A percentile compares a stretch with the other conserved stretches of the same genome.
These are phyloP conservation scores for Crithidia fasciculata DNA, from an alignment of 208 protist species.

Conservation along the genomic window DNA sequence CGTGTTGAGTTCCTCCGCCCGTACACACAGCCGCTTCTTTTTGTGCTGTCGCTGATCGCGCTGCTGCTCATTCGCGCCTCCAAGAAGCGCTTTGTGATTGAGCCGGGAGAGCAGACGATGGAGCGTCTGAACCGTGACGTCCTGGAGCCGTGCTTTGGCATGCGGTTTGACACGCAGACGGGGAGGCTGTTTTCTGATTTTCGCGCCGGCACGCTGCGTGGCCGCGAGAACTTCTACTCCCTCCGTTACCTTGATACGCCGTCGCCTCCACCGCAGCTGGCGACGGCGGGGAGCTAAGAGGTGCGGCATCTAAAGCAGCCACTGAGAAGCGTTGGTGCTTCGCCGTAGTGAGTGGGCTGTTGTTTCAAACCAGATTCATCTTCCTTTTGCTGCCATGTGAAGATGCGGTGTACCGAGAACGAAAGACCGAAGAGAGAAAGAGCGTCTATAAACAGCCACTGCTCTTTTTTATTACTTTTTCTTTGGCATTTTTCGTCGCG, in stretches of 20 bases:
- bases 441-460: no score
- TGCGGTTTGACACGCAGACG: constrained; percentile 69
- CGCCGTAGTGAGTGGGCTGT: no score
- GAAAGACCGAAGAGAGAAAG: no score
- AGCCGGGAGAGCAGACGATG: constrained; percentile 77
- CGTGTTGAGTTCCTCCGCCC: constrained; percentile 33
- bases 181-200: constrained; percentile 79
- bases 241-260: constrained; percentile 46
- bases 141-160: constrained; percentile 82
- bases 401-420: no score
- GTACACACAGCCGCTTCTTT: constrained; percentile 32
- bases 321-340: no score
- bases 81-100: constrained; percentile 81
- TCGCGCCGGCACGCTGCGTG: constrained; percentile 27
- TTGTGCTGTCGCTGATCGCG: constrained; percentile 46
- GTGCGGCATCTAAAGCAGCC: no score
- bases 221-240: constrained; percentile 55
- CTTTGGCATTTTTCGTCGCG: no score
- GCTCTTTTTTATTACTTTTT: no score
- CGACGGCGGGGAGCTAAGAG: not conserved
- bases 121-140: constrained; percentile 76
- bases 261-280: not conserved
- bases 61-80: constrained; percentile 71
- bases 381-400: no score
- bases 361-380: no score